Percentiles rank a stretch among this genome's conserved stretches.
Conservation (phyloP, 352 stramenopile species). For the Plasmopara halstedii region DNA sequence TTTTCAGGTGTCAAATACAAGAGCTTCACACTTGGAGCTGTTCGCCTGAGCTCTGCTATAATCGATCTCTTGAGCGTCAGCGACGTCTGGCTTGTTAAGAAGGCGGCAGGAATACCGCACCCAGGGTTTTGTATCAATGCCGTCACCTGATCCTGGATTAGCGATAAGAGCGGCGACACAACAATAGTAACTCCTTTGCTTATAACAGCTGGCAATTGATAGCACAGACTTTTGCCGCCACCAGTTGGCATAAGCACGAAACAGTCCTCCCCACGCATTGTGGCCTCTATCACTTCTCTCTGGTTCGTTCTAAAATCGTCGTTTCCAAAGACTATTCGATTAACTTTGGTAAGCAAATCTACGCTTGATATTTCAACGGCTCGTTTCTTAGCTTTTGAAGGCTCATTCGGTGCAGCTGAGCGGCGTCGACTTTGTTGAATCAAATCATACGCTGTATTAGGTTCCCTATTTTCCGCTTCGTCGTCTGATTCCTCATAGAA, state of each 20-base stretch:
- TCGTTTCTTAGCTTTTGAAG: slow-evolving; percentile 12
- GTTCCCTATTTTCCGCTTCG: slow-evolving; percentile 36
- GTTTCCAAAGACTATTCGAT: slow-evolving; percentile 66
- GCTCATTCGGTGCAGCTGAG: neutral
- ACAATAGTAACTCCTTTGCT: slow-evolving; percentile 86
- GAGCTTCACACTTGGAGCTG: slow-evolving; percentile 66
- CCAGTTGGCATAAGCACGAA: slow-evolving; percentile 95
- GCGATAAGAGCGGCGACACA: slow-evolving; percentile 88
- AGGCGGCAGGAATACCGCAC: slow-evolving; percentile 59
- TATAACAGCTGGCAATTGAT: slow-evolving; percentile 76
- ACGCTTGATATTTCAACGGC: neutral
- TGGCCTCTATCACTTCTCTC: slow-evolving; percentile 87
- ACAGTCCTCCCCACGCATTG: slow-evolving; percentile 82
- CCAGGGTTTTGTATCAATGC: slow-evolving; percentile 56
- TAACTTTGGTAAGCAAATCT: slow-evolving; percentile 46
- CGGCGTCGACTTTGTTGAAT: slow-evolving; percentile 22
- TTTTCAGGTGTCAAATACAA: slow-evolving; percentile 96
- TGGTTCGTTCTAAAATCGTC: slow-evolving; percentile 88
- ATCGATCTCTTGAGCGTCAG: slow-evolving; percentile 60
- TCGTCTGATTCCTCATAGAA: slow-evolving; percentile 63
- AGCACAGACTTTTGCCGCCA: slow-evolving; percentile 89
- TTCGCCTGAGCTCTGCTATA: slow-evolving; percentile 76
- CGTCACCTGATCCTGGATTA: slow-evolving; percentile 93
- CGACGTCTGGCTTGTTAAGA: slow-evolving; percentile 67
- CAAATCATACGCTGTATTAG: slow-evolving; percentile 49